Evolutionary conservation across 441 rosid species (phyloP).

Genomic region (Cnidoscolus chayamansa): DNA sequence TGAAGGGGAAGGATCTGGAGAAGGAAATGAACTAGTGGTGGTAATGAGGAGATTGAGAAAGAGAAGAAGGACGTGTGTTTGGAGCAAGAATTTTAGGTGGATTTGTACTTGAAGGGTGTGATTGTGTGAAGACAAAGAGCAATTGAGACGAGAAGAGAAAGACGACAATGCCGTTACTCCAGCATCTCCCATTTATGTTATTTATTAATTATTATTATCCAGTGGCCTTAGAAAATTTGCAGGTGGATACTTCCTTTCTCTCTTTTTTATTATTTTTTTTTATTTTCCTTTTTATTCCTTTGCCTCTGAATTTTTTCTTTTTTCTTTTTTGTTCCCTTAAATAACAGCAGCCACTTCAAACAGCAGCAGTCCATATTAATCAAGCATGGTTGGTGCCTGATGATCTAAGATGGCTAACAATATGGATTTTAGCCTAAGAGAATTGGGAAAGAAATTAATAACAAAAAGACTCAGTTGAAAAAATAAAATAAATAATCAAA

Average conservation of each 20-base stretch:
- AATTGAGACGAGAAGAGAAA: background rate
- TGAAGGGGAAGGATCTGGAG: constrained; percentile 3
- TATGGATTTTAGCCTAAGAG: background rate
- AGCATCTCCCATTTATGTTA: constrained; percentile 12
- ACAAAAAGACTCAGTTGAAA: background rate
- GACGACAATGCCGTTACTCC: constrained; percentile 20
- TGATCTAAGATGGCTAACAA: background rate
- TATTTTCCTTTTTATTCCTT: too few relatives aligned
- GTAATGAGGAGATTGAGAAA: background rate
- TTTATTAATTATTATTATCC: background rate
- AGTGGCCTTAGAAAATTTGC: too few relatives aligned
- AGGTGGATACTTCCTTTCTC: too few relatives aligned
- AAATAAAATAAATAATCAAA: too few relatives aligned
- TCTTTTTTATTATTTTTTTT: too few relatives aligned
- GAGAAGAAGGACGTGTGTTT: background rate
- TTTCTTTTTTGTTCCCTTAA: too few relatives aligned
- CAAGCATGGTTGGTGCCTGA: background rate
- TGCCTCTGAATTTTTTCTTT: too few relatives aligned
- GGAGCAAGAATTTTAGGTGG: constrained; percentile 17
- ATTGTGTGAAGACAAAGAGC: background rate
- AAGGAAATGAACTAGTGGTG: constrained; percentile 2
- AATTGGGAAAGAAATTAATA: background rate
- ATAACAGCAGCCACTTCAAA: too few relatives aligned
- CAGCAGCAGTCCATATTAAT: constrained; percentile 14
- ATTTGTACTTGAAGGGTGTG: constrained; percentile 11